Percentiles rank a stretch among this genome's conserved stretches.
These are phyloP conservation scores for Wickerhamiella alocasiicola DNA, from an alignment of 805 yeast genomes.

Conservation along the genomic window DNA sequence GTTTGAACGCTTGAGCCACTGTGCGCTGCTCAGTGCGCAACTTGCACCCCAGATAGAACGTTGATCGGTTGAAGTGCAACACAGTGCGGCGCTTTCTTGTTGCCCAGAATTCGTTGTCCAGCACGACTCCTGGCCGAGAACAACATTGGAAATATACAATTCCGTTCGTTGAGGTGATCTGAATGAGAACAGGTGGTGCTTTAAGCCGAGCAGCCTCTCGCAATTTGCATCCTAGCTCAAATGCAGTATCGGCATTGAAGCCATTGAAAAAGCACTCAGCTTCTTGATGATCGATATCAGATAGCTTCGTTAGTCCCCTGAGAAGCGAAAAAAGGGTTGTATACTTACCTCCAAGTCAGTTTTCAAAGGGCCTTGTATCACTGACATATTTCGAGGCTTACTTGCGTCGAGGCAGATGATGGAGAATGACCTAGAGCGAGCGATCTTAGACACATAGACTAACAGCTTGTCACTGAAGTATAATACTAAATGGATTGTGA, in stretches of 20 bases:
- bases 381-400: too few species aligned
- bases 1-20: slow-evolving; percentile 17
- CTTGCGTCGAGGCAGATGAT: too few species aligned
- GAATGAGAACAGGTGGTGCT: slow-evolving; percentile 21
- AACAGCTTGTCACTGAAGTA: too few species aligned
- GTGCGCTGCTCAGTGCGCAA: slow-evolving; percentile 18
- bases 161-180: slow-evolving; percentile 20
- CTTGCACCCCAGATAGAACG: slow-evolving; percentile 23
- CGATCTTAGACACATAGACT: too few species aligned
- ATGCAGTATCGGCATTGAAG: slow-evolving; percentile 45
- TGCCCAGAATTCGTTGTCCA: slow-evolving; percentile 25
- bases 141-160: slow-evolving; percentile 23
- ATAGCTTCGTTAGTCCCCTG: not conserved
- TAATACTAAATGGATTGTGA: too few species aligned
- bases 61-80: slow-evolving; percentile 21
- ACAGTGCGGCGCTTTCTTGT: slow-evolving; percentile 23
- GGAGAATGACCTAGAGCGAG: too few species aligned
- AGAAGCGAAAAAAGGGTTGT: not conserved
- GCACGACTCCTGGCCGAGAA: slow-evolving; percentile 23
- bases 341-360: not conserved
- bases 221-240: slow-evolving; percentile 64
- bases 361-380: not conserved
- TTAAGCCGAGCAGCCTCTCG: slow-evolving; percentile 24
- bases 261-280: slow-evolving; percentile 20
- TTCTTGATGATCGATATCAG: slow-evolving; percentile 21